Percentiles rank a stretch among this genome's conserved stretches.
phyloP scores from a whole-genome alignment of 2,329 filamentous ascomycete species.

The Microsporum audouinii region DNA sequence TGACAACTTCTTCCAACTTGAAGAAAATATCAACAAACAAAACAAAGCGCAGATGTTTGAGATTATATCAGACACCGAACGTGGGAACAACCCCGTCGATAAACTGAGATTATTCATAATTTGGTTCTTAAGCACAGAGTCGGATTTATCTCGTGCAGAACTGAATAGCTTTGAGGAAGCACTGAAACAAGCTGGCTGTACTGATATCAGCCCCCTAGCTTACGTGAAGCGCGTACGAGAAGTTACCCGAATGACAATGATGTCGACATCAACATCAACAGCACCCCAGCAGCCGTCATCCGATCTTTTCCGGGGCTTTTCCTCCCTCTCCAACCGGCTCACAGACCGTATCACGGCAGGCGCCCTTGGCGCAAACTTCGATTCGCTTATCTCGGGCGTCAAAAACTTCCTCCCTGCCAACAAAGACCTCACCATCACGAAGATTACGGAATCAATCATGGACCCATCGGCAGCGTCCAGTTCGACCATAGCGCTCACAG shows the following conservation, averaged over 20 bases:
- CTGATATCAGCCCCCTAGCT: conserved; percentile 63
- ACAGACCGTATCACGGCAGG: conserved; percentile 92
- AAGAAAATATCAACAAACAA: conserved; percentile 86
- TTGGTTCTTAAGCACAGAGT: conserved; percentile 90
- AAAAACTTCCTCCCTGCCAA: conserved; percentile 97
- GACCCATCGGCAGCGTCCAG: conserved; percentile 82
- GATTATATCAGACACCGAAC: conserved; percentile 65
- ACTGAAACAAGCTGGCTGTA: conserved; percentile 57
- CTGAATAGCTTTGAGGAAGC: conserved; percentile 80
- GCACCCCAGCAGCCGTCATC: conserved; percentile 46
- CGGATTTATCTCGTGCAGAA: conserved; percentile 70
- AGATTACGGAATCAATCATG: conserved; percentile 97
- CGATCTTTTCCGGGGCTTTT: conserved; percentile 88
- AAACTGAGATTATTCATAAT: conserved; percentile 93
- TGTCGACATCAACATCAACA: conserved; percentile 64
- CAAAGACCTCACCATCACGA: conserved; percentile 89
- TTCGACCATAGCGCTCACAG: conserved; percentile 88
- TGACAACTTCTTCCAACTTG: conserved; percentile 90
- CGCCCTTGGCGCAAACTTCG: conserved; percentile 75
- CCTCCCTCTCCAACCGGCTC: conserved; percentile 76
- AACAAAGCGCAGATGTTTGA: conserved; percentile 82
- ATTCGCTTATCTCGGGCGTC: conserved; percentile 86
- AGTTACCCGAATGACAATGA: conserved; percentile 95
- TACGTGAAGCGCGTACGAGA: conserved; percentile 88
- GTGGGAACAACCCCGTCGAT: conserved; percentile 73